phyloP scores from a whole-genome alignment of 2,329 filamentous ascomycete genomes.

The Penicillium corylophilum region DNA sequence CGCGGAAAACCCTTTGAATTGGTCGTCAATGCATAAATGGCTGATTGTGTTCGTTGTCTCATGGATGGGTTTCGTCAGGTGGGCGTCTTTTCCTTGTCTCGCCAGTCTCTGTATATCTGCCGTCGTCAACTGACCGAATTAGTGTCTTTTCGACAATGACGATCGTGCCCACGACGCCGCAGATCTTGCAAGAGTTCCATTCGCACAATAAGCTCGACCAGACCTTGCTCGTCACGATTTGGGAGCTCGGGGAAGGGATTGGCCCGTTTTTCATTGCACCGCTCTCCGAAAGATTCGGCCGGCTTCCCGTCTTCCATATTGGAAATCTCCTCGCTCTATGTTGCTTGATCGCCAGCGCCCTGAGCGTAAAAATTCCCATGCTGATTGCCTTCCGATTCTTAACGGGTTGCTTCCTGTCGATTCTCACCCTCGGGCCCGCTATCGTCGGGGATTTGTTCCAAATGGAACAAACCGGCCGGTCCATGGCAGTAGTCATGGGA shows the following conservation, averaged over 20 bases:
- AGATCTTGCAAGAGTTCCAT: slow-evolving; percentile 8
- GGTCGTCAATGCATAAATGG: slow-evolving; percentile 18
- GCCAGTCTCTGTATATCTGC: slow-evolving; percentile 1
- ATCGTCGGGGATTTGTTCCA: slow-evolving; percentile 64
- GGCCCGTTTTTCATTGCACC: slow-evolving; percentile 49
- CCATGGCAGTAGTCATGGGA: slow-evolving; percentile 56
- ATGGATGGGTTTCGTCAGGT: slow-evolving; percentile 14
- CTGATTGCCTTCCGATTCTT: slow-evolving; percentile 38
- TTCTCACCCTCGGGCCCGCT: slow-evolving; percentile 59
- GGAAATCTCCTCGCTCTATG: slow-evolving; percentile 37
- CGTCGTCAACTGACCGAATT: not conserved
- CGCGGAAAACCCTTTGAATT: slow-evolving; percentile 16
- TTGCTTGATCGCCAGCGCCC: slow-evolving; percentile 42
- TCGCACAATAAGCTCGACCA: slow-evolving; percentile 12
- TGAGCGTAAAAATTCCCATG: slow-evolving; percentile 15
- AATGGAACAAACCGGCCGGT: slow-evolving; percentile 56
- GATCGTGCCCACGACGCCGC: slow-evolving; percentile 4
- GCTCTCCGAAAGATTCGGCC: slow-evolving; percentile 46
- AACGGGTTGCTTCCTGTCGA: slow-evolving; percentile 44
- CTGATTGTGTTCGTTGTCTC: slow-evolving; percentile 13
- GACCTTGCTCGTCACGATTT: slow-evolving; percentile 48
- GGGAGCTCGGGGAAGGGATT: slow-evolving; percentile 50
- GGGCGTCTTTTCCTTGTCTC: not conserved
- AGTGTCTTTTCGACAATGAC: slow-evolving; percentile 9
- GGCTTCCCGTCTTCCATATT: slow-evolving; percentile 38